Evolutionary conservation across 108 stramenopile genomes (phyloP).

Genomic region (Skeletonema marinoi): DNA sequence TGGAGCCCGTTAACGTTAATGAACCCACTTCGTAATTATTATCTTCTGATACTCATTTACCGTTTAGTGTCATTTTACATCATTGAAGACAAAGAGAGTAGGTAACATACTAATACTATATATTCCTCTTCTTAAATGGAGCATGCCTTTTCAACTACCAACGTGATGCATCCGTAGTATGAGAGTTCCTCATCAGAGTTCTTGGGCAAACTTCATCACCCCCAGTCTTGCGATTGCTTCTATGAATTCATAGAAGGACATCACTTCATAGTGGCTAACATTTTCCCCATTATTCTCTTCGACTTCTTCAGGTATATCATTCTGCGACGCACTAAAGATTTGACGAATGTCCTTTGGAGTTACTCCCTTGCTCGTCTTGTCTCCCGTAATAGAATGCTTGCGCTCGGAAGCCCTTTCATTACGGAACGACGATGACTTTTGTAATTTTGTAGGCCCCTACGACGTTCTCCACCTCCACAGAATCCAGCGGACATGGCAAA

Average conservation of each 20-base stretch:
- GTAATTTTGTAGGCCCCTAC: neutral
- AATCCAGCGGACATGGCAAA: slow-evolving; percentile 15
- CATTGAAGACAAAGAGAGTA: too few relatives aligned
- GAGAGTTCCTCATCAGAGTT: slow-evolving; percentile 2
- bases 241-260: slow-evolving; percentile 28
- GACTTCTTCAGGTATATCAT: slow-evolving; percentile 2
- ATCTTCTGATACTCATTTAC: too few relatives aligned
- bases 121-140: neutral
- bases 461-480: slow-evolving; percentile 12
- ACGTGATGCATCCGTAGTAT: slow-evolving; percentile 18
- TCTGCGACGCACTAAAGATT: slow-evolving; percentile 28
- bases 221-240: slow-evolving; percentile 24
- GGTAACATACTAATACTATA: too few relatives aligned
- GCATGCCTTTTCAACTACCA: slow-evolving; percentile 9
- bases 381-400: neutral
- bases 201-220: slow-evolving; percentile 15
- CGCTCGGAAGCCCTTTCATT: neutral
- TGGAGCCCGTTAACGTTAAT: too few relatives aligned
- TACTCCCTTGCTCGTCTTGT: neutral
- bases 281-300: neutral
- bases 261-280: slow-evolving; percentile 2
- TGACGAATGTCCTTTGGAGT: slow-evolving; percentile 21
- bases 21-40: too few relatives aligned
- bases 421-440: neutral
- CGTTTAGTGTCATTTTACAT: too few relatives aligned